Conservation (phyloP, 345 rosid species). For the Linum tenue region DNA sequence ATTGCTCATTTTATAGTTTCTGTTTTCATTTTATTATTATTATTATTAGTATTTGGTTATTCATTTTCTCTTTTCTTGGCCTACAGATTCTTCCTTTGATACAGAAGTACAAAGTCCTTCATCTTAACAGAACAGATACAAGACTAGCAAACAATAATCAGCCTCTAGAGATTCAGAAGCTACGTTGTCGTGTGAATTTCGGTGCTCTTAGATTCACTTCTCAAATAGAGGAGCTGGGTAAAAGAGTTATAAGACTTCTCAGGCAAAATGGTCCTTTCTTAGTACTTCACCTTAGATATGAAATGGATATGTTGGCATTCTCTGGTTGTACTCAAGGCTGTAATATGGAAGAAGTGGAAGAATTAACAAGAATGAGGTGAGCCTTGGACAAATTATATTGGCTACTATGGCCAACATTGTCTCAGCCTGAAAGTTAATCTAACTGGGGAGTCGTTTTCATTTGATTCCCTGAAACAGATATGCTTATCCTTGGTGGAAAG, state of each 20-base stretch:
- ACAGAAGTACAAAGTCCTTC: constrained; percentile 72
- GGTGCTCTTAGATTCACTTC: constrained; percentile 69
- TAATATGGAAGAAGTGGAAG: constrained; percentile 63
- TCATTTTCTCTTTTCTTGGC: constrained; percentile 2
- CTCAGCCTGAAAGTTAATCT: not conserved
- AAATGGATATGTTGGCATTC: constrained; percentile 98
- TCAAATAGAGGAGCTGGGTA: constrained; percentile 77
- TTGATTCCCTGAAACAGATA: constrained; percentile 37
- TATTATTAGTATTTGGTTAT: not conserved
- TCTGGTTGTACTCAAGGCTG: constrained; percentile 96
- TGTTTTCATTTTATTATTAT: constrained; percentile 10
- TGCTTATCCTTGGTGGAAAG: constrained; percentile 84
- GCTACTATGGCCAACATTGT: not conserved
- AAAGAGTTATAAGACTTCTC: constrained; percentile 53
- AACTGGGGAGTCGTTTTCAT: constrained; percentile 2
- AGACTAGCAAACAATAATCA: constrained; percentile 79
- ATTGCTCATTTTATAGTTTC: not conserved
- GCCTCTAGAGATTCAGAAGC: constrained; percentile 72
- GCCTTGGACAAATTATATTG: not conserved
- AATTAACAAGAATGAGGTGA: constrained; percentile 81
- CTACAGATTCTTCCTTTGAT: constrained; percentile 85
- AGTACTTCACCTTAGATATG: constrained; percentile 91
- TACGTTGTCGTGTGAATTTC: constrained; percentile 85
- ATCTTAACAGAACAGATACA: constrained; percentile 82
- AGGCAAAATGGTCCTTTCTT: constrained; percentile 74